Conservation (phyloP, 78 protist species). For the Dictyostelium intermedium region DNA sequence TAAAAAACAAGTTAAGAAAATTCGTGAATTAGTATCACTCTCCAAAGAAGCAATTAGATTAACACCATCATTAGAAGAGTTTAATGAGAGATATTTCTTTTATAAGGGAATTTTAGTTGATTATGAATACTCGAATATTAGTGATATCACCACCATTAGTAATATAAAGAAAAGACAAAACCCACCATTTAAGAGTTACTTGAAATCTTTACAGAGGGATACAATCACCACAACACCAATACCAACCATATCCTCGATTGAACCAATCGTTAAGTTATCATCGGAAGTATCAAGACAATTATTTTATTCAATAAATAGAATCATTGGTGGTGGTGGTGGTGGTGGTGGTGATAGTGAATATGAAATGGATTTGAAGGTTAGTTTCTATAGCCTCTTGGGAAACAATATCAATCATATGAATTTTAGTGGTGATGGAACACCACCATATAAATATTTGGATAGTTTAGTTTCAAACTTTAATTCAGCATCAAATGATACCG, state of each 20-base stretch:
- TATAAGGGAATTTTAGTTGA: slow-evolving; percentile 18
- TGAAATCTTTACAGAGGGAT: background rate
- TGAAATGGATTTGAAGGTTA: background rate
- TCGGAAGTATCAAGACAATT: slow-evolving; percentile 34
- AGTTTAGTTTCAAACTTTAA: background rate
- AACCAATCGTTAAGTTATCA: background rate
- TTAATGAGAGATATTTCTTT: background rate
- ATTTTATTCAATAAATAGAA: background rate
- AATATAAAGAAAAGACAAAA: background rate
- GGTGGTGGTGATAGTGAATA: background rate
- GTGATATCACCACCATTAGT: background rate
- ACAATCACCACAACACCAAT: background rate
- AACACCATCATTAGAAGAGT: background rate
- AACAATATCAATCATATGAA: background rate
- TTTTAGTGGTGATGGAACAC: background rate
- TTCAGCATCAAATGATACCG: background rate
- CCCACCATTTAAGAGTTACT: slow-evolving; percentile 10
- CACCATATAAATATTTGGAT: background rate
- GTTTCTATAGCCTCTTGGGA: background rate
- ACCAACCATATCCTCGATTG: background rate
- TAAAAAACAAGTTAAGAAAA: background rate
- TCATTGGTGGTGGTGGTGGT: background rate
- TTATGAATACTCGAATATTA: background rate
- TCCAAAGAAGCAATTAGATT: background rate
- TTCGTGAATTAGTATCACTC: background rate